Conservation (phyloP, 805 yeast species). For the Ogataea haglerorum region DNA sequence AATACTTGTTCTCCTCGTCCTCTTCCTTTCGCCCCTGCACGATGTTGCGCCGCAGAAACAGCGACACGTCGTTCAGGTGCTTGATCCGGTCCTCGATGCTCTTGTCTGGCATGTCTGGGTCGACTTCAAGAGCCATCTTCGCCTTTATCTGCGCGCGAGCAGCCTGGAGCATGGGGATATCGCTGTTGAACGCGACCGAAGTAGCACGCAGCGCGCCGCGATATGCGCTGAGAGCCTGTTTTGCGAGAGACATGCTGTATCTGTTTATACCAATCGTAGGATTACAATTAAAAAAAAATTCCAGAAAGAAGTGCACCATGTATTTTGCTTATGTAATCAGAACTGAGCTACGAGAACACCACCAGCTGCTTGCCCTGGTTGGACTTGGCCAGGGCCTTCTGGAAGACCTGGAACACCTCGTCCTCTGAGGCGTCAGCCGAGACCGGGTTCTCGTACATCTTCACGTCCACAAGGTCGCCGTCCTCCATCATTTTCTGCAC, state of each 20-base stretch:
- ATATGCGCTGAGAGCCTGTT: constrained; percentile 45
- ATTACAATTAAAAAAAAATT: constrained; percentile 1
- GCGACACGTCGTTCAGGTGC: constrained; percentile 66
- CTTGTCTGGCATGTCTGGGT: constrained; percentile 44
- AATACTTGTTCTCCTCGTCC: constrained; percentile 39
- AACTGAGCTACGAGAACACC: constrained; percentile 3
- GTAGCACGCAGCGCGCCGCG: constrained; percentile 68
- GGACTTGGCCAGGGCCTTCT: constrained; percentile 41
- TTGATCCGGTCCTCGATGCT: constrained; percentile 48
- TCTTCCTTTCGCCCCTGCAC: constrained; percentile 70
- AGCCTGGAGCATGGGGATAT: constrained; percentile 46
- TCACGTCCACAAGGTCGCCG: constrained; percentile 52
- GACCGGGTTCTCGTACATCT: constrained; percentile 38
- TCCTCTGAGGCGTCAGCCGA: constrained; percentile 36
- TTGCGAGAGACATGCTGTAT: constrained; percentile 19
- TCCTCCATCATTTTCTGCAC: constrained; percentile 55
- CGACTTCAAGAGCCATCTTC: constrained; percentile 41
- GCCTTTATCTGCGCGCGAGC: constrained; percentile 58
- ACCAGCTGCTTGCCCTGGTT: constrained; percentile 45
- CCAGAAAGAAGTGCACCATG: not conserved
- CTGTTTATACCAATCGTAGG: not conserved
- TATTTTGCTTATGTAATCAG: not conserved
- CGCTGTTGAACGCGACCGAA: constrained; percentile 53
- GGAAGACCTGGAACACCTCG: constrained; percentile 40
- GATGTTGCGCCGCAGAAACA: constrained; percentile 66